Evolutionary conservation across 176 grass and related monocot genomes (phyloP).

Genomic region (Bromus sterilis): DNA sequence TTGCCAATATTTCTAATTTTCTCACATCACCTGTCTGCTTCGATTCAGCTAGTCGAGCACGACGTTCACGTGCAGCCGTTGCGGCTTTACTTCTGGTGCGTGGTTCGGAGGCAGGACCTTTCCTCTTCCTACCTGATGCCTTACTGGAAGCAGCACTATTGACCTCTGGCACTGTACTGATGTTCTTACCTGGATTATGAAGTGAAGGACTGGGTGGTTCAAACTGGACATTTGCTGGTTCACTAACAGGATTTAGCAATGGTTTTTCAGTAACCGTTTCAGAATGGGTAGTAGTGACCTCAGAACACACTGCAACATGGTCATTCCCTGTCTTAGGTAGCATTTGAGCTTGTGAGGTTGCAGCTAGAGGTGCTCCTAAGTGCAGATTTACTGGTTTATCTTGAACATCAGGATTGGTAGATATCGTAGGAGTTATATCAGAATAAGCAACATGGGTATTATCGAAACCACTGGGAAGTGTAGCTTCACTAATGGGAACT

Average conservation of each 20-base stretch:
- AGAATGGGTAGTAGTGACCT: background rate
- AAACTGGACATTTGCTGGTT: slow-evolving; percentile 1
- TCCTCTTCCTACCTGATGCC: slow-evolving; percentile 51
- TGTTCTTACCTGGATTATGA: slow-evolving; percentile 31
- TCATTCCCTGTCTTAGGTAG: slow-evolving; percentile 32
- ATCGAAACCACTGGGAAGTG: slow-evolving; percentile 25
- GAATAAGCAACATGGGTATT: slow-evolving; percentile 20
- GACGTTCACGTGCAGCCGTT: slow-evolving; percentile 48
- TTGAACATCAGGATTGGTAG: slow-evolving; percentile 9
- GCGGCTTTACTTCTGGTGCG: slow-evolving; percentile 45
- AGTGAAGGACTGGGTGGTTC: slow-evolving; percentile 17
- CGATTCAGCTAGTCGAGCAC: slow-evolving; percentile 40
- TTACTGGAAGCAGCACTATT: slow-evolving; percentile 25
- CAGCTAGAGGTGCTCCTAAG: background rate
- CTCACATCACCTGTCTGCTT: slow-evolving; percentile 41
- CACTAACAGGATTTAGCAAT: slow-evolving; percentile 29
- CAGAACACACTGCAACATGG: slow-evolving; percentile 7
- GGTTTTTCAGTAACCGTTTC: background rate
- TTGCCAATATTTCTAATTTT: slow-evolving; percentile 23
- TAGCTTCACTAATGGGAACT: slow-evolving; percentile 40
- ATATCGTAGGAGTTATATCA: slow-evolving; percentile 28
- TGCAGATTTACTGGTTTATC: slow-evolving; percentile 24
- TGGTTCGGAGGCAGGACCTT: slow-evolving; percentile 38
- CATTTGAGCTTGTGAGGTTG: slow-evolving; percentile 32
- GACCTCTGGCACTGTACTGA: slow-evolving; percentile 8